Conservation (phyloP, 306 rosid species). For the Begonia masoniana region DNA sequence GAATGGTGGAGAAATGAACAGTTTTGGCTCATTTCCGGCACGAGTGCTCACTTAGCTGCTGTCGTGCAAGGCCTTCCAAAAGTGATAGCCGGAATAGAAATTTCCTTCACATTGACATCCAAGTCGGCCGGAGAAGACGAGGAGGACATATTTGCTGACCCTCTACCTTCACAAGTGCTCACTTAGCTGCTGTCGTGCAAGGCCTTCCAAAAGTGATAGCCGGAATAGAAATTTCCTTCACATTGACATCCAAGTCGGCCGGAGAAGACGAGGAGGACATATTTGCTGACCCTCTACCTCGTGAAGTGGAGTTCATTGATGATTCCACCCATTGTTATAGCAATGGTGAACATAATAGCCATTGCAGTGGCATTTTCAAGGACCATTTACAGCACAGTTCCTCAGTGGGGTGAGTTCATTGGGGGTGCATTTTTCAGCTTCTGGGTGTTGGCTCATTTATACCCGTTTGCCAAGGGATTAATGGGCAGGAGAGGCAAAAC, state of each 20-base stretch:
- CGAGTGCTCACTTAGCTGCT: constrained; percentile 40
- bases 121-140: constrained; percentile 28
- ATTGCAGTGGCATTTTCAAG: constrained; percentile 32
- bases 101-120: constrained; percentile 39
- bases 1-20: constrained; percentile 54
- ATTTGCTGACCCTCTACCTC: constrained; percentile 25
- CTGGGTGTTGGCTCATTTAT: constrained; percentile 48
- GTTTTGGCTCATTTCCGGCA: constrained; percentile 48
- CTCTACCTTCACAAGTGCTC: constrained; percentile 40
- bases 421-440: constrained; percentile 43
- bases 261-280: constrained; percentile 29
- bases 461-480: constrained; percentile 44
- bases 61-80: constrained; percentile 36
- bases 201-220: constrained; percentile 39
- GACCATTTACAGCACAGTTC: constrained; percentile 21
- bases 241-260: constrained; percentile 27
- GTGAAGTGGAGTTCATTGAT: constrained; percentile 43
- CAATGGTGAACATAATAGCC: constrained; percentile 29
- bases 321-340: constrained; percentile 45
- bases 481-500: constrained; percentile 48
- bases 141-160: constrained; percentile 25
- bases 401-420: constrained; percentile 31
- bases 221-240: constrained; percentile 45
- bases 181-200: constrained; percentile 38
- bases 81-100: constrained; percentile 42